Conservation (phyloP, 2,329 filamentous ascomycete species). For the Fusarium robinianum region DNA sequence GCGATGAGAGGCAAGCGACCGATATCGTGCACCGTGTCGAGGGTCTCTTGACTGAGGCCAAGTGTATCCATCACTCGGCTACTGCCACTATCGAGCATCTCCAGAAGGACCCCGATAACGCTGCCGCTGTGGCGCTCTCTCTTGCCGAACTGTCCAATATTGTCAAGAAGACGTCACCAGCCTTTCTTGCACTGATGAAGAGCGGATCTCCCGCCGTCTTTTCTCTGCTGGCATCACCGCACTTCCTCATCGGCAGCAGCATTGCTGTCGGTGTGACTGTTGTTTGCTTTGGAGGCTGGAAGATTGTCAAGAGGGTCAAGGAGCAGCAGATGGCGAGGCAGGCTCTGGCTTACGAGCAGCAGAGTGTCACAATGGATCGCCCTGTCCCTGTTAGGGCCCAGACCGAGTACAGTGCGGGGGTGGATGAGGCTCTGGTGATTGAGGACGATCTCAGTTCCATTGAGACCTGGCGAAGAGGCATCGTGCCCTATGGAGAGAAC, state of each 20-base stretch:
- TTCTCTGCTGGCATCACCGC: slow-evolving; percentile 82
- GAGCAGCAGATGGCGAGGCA: slow-evolving; percentile 44
- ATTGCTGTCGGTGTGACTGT: slow-evolving; percentile 92
- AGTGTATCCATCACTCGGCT: slow-evolving; percentile 86
- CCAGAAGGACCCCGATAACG: slow-evolving; percentile 77
- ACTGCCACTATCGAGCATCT: slow-evolving; percentile 77
- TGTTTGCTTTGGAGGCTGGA: slow-evolving; percentile 94
- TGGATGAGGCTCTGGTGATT: slow-evolving; percentile 61
- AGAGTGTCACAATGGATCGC: slow-evolving; percentile 27
- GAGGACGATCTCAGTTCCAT: slow-evolving; percentile 63
- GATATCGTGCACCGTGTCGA: slow-evolving; percentile 76
- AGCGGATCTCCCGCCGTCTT: slow-evolving; percentile 83
- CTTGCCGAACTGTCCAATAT: slow-evolving; percentile 88
- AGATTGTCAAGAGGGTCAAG: slow-evolving; percentile 87
- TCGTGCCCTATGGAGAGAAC: slow-evolving; percentile 52
- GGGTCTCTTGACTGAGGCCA: slow-evolving; percentile 78
- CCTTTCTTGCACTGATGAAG: slow-evolving; percentile 76
- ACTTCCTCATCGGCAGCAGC: slow-evolving; percentile 92
- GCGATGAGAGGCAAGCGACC: slow-evolving; percentile 59
- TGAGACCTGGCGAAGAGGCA: slow-evolving; percentile 63
- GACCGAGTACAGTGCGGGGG: slow-evolving; percentile 41
- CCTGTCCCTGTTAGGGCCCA: slow-evolving; percentile 36
- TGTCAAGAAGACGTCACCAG: slow-evolving; percentile 81
- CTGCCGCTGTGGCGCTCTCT: slow-evolving; percentile 90
- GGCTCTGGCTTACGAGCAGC: slow-evolving; percentile 39